Conservation (phyloP, 129 eudicot genomes). For the Mikania micrantha region DNA sequence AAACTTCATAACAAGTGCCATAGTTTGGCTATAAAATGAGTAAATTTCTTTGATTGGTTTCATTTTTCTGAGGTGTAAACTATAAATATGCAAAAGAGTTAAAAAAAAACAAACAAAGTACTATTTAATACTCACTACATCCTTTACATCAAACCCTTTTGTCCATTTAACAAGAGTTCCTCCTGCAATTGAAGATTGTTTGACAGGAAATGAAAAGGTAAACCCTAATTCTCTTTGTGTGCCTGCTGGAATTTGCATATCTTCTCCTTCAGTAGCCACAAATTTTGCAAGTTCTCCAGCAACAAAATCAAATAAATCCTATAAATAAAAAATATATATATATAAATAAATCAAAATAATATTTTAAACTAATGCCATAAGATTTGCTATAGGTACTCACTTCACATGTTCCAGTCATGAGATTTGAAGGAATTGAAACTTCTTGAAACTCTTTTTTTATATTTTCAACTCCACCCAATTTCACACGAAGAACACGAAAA, state of each 20-base stretch:
- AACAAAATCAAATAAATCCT: constrained; percentile 79
- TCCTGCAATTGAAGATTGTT: constrained; percentile 74
- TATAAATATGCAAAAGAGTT: not conserved
- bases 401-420: constrained; percentile 78
- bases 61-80: not conserved
- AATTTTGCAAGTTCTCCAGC: constrained; percentile 84
- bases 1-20: not conserved
- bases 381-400: constrained; percentile 35
- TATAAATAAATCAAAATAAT: not conserved
- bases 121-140: constrained; percentile 44
- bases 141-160: constrained; percentile 83
- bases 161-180: constrained; percentile 93
- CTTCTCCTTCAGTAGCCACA: constrained; percentile 79
- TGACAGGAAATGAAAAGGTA: constrained; percentile 91
- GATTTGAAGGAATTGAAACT: constrained; percentile 77
- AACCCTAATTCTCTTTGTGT: constrained; percentile 90
- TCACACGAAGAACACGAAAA: constrained; percentile 84
- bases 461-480: constrained; percentile 58
- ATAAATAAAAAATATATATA: constrained; percentile 21
- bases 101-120: not conserved
- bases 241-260: constrained; percentile 60
- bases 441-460: constrained; percentile 65
- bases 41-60: too few relatives aligned
- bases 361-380: not conserved
- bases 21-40: not conserved